Conservation (phyloP, 2,329 filamentous ascomycete species). For the Volutella citrinella region DNA sequence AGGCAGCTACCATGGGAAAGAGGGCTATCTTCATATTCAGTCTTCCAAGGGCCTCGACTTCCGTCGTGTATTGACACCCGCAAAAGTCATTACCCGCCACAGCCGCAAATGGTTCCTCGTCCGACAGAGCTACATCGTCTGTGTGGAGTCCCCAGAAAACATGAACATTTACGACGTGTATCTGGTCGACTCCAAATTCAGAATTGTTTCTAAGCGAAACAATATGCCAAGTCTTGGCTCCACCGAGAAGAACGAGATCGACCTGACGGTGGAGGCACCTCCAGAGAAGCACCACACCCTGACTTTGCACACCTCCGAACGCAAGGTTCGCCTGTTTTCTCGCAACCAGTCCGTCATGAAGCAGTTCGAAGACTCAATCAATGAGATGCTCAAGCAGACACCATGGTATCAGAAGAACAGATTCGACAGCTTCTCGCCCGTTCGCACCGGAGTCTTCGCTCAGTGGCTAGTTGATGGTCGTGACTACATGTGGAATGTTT, state of each 20-base stretch:
- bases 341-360: slow-evolving; percentile 84
- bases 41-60: slow-evolving; percentile 88
- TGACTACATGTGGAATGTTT: slow-evolving; percentile 99
- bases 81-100: slow-evolving; percentile 77
- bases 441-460: slow-evolving; percentile 81
- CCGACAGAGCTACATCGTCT: slow-evolving; percentile 95
- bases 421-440: slow-evolving; percentile 90
- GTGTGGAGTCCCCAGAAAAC: slow-evolving; percentile 96
- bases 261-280: slow-evolving; percentile 36
- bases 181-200: slow-evolving; percentile 87
- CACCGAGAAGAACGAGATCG: slow-evolving; percentile 55
- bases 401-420: slow-evolving; percentile 80
- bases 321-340: slow-evolving; percentile 86
- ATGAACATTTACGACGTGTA: slow-evolving; percentile 99
- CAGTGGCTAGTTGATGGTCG: slow-evolving; percentile 96
- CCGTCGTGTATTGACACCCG: slow-evolving; percentile 73
- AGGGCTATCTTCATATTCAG: slow-evolving; percentile 89
- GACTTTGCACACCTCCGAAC: slow-evolving; percentile 85
- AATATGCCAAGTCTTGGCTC: slow-evolving; percentile 51
- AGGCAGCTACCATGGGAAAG: slow-evolving; percentile 96
- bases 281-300: slow-evolving; percentile 73
- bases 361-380: slow-evolving; percentile 93
- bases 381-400: slow-evolving; percentile 78
- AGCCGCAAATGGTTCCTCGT: slow-evolving; percentile 97
- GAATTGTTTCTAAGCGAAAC: slow-evolving; percentile 70